phyloP scores from a whole-genome alignment of 768 basidiomycete species.

The Panaeolus papilionaceus region DNA sequence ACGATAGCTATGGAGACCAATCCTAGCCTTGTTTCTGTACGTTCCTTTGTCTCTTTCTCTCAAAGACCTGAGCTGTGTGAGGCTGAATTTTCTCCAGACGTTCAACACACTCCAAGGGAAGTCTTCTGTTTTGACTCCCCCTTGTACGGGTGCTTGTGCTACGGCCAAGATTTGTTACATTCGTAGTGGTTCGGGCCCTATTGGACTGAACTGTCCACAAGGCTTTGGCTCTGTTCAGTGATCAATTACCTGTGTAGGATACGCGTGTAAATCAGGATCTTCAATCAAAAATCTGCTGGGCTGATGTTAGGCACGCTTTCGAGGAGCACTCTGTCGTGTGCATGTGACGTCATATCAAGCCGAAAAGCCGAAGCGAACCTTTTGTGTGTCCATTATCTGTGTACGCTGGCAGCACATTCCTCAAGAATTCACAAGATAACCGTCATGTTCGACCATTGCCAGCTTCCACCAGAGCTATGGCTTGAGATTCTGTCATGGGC shows the following conservation, averaged over 20 bases:
- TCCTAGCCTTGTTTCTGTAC: slow-evolving; percentile 61
- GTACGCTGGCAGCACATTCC: neutral
- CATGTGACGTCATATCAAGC: neutral
- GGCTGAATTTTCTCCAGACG: slow-evolving; percentile 40
- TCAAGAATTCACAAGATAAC: neutral
- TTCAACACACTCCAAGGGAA: slow-evolving; percentile 81
- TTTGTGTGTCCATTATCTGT: neutral
- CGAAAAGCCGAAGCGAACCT: slow-evolving; percentile 1
- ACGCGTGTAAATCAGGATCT: neutral
- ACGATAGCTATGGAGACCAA: slow-evolving; percentile 64
- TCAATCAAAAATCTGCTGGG: too few species aligned
- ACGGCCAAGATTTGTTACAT: slow-evolving; percentile 79
- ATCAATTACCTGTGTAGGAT: neutral
- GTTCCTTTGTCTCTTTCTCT: slow-evolving; percentile 24
- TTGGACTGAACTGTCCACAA: slow-evolving; percentile 61
- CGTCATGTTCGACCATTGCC: slow-evolving; percentile 28
- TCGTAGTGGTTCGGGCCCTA: slow-evolving; percentile 70
- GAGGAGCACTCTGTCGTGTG: neutral
- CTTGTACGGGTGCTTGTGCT: slow-evolving; percentile 63
- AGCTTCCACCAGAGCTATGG: slow-evolving; percentile 62
- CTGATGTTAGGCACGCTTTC: too few species aligned
- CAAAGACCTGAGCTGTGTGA: too few species aligned
- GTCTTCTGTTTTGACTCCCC: slow-evolving; percentile 54
- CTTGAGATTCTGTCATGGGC: slow-evolving; percentile 55
- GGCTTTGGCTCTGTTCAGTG: slow-evolving; percentile 67